Conservation (phyloP, 2,329 filamentous ascomycete species). For the Sporothrix euskadiensis region DNA sequence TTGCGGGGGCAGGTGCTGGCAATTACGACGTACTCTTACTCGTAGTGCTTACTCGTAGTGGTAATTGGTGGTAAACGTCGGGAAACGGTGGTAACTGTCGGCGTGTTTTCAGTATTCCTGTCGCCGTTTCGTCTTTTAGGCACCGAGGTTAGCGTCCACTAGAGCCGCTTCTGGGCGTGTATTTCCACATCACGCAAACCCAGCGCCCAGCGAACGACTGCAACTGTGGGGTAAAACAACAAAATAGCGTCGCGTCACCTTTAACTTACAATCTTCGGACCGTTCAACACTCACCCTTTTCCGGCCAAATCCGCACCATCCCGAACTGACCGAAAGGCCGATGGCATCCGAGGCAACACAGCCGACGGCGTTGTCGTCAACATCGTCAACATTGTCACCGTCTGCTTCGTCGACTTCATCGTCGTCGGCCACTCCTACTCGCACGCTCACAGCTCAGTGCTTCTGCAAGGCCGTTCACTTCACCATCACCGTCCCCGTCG, state of each 20-base stretch:
- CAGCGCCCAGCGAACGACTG: background rate
- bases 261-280: background rate
- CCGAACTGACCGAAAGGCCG: background rate
- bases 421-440: background rate
- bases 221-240: background rate
- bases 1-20: background rate
- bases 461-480: conserved; percentile 13
- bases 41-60: background rate
- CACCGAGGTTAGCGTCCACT: background rate
- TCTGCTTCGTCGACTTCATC: background rate
- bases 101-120: background rate
- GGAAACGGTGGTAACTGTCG: background rate
- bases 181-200: background rate
- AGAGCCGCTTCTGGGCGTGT: background rate
- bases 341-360: background rate
- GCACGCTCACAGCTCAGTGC: conserved; percentile 9
- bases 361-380: too few species aligned
- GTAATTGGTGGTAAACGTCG: background rate
- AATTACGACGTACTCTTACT: too few species aligned
- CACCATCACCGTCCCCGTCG: background rate
- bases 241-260: background rate
- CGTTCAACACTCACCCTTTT: background rate
- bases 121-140: background rate
- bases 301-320: background rate
- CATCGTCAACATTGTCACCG: background rate